These are phyloP conservation scores for Oemleria cerasiformis DNA, from an alignment of 306 rosid genomes.

Conservation along the genomic window DNA sequence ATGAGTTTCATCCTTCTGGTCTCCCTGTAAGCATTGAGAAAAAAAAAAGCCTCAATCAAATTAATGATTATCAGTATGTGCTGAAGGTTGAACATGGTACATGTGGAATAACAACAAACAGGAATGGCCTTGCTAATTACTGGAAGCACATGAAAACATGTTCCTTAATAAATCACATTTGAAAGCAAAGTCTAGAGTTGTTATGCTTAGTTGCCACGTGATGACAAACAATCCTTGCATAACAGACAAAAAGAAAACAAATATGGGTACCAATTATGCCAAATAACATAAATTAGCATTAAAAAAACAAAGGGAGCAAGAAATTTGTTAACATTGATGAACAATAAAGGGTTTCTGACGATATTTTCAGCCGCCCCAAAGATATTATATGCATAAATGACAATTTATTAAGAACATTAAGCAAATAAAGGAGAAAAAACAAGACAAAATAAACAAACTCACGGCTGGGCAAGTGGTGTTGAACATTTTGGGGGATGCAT, in stretches of 20 bases:
- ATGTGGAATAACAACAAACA: too few relatives aligned
- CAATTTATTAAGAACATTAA: not conserved
- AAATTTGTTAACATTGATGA: too few relatives aligned
- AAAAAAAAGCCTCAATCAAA: slow-evolving; percentile 2
- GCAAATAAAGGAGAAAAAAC: not conserved
- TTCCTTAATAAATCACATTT: too few relatives aligned
- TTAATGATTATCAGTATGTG: not conserved
- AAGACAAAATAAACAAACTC: slow-evolving; percentile 16
- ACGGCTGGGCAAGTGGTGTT: slow-evolving; percentile 45
- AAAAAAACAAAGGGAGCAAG: too few relatives aligned
- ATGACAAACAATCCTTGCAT: not conserved
- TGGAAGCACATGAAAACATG: too few relatives aligned
- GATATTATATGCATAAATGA: not conserved
- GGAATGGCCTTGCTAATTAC: too few relatives aligned
- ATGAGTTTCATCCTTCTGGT: slow-evolving; percentile 48
- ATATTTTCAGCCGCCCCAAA: not conserved
- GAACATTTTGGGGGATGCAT: slow-evolving; percentile 95
- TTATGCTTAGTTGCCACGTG: not conserved
- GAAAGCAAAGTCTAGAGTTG: too few relatives aligned
- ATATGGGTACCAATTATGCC: not conserved
- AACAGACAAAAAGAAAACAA: not conserved
- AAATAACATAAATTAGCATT: not conserved
- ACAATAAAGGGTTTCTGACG: too few relatives aligned
- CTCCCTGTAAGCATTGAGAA: slow-evolving; percentile 36
- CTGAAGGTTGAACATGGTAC: not conserved